Base-by-base conservation (phyloP, 148 eudicot genomes). In the Dysphania ambrosioides region DNA sequence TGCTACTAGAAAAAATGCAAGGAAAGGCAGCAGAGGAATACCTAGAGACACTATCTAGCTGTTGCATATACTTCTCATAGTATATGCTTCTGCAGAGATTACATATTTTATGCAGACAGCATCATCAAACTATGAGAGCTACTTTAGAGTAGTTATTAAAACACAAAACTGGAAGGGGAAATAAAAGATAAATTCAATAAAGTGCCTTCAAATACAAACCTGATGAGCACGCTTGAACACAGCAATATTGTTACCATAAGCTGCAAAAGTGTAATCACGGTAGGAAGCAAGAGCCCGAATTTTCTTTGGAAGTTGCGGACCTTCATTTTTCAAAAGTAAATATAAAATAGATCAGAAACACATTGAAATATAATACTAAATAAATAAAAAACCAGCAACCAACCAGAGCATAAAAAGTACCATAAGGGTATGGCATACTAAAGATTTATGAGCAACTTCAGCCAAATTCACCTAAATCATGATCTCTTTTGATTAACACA, bases 221-320 rank as follows among this genome's bases (percentile, higher is more conserved):
- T 86, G 95, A 81, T 96, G 97, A 67, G 91, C 93, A 80, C 97
- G 99, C 81, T 88, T 92, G 79, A 92, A 92, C 49, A 96, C 99
- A 24, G 86, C 99, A 80, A 96, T 90, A 35, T 82, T 58, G 55
- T 73, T 85, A 67, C 99, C 97, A 82, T 88, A 92, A 30, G 99
- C 97, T 41, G 97, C 99, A 87, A 96, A 96, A 31, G 99, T 96
- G 77, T 89, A 96, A 72, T 96, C 97, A 72, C 99, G 94, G 82
- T 84, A 92, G 42, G 91, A 89, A 77, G 97, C 95, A 70, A 96
- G 89, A 72, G 97, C 99, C 61, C 90, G 84, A 70, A 96, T 96
- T 84, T 96, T 96, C 85, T 90, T 90, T 8, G 99, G 94, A 74
- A 96, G 85, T 83, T 90, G 99, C 73, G 97, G 95, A 79, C 99